Evolutionary conservation across 2,329 filamentous ascomycete genomes (phyloP).

Genomic region (Diplocarpon mali): DNA sequence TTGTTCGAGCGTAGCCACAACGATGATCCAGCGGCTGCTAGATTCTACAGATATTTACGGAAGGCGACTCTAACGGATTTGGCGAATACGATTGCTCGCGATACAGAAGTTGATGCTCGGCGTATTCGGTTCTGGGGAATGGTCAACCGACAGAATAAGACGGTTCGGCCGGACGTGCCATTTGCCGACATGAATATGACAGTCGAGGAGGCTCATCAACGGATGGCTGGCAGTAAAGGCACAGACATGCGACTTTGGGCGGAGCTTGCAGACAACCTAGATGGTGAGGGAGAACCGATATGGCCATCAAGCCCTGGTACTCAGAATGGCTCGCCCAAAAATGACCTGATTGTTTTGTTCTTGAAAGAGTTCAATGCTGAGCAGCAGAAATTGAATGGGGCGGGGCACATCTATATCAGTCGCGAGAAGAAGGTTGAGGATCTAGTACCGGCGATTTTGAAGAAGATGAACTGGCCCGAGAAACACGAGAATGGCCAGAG

Average conservation of each 20-base stretch:
- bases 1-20: conserved; percentile 48
- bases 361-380: conserved; percentile 84
- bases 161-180: conserved; percentile 78
- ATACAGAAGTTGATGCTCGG: conserved; percentile 56
- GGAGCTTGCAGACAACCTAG: conserved; percentile 60
- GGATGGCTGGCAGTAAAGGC: conserved; percentile 56
- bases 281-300: conserved; percentile 54
- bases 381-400: conserved; percentile 61
- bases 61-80: conserved; percentile 70
- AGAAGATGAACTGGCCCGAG: conserved; percentile 77
- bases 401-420: conserved; percentile 77
- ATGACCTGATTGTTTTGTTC: conserved; percentile 68
- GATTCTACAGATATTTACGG: conserved; percentile 60
- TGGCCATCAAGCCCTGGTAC: conserved; percentile 58
- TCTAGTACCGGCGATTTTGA: conserved; percentile 63
- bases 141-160: conserved; percentile 98
- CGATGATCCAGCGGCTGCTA: conserved; percentile 56
- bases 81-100: conserved; percentile 55
- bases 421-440: conserved; percentile 84
- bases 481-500: conserved; percentile 54
- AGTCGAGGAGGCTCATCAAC: conserved; percentile 61
- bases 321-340: conserved; percentile 45
- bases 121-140: conserved; percentile 84
- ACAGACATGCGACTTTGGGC: conserved; percentile 72
- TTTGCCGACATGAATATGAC: conserved; percentile 68